phyloP scores from a whole-genome alignment of 1,284 basidiomycete genomes.

The Sporisorium iseilematis-ciliati region DNA sequence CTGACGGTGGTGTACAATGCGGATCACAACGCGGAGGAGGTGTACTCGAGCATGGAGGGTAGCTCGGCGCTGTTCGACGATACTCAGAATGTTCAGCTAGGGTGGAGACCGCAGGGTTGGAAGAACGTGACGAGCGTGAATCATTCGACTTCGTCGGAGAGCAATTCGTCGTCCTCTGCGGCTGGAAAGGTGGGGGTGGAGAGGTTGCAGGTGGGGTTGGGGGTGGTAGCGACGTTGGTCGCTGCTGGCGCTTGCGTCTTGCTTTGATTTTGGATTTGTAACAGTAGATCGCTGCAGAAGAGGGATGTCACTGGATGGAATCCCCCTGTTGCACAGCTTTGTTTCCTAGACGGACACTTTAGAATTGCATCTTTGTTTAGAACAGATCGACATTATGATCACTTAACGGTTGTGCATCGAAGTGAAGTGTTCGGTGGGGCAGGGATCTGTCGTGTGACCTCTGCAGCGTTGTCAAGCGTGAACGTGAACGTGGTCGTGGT shows the following conservation, averaged over 20 bases:
- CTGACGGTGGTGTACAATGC: conserved; percentile 61
- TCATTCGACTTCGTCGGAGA: conserved; percentile 11
- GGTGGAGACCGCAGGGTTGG: conserved; percentile 66
- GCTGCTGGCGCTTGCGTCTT: neutral
- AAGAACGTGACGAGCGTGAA: conserved; percentile 32
- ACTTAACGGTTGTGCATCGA: too few relatives aligned
- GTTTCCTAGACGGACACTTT: too few relatives aligned
- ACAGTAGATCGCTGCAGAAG: too few relatives aligned
- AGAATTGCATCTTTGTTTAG: too few relatives aligned
- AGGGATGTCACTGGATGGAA: too few relatives aligned
- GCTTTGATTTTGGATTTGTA: neutral
- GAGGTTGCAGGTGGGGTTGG: neutral
- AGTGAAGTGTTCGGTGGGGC: too few relatives aligned
- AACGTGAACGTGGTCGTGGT: neutral
- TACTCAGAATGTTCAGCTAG: conserved; percentile 50
- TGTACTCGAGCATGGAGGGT: conserved; percentile 58
- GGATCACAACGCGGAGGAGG: conserved; percentile 57
- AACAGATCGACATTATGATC: too few relatives aligned
- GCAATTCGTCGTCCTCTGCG: neutral
- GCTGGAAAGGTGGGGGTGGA: neutral
- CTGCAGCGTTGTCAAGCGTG: too few relatives aligned
- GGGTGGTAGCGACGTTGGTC: neutral
- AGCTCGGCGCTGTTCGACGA: conserved; percentile 61
- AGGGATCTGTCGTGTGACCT: too few relatives aligned
- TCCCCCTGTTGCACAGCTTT: neutral